A percentile compares a stretch with the other conserved stretches of the same genome.
Conservation (phyloP, 805 yeast genomes). For the Candida germanica region DNA sequence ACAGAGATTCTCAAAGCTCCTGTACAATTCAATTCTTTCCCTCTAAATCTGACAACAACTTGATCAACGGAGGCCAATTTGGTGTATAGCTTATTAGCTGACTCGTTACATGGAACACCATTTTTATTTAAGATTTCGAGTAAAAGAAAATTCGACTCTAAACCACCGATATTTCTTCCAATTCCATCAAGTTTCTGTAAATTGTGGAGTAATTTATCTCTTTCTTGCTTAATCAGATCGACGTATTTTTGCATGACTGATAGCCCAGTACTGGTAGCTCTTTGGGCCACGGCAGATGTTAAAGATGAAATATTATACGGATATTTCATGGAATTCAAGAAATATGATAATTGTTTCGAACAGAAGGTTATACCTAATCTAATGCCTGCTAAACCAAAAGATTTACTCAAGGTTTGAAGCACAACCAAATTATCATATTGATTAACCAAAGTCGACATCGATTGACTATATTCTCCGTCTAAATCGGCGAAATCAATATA, state of each 20-base stretch:
- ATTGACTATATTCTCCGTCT: conserved; percentile 23
- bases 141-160: conserved; percentile 82
- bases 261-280: conserved; percentile 66
- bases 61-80: conserved; percentile 66
- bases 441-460: conserved; percentile 75
- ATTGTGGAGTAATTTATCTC: conserved; percentile 49
- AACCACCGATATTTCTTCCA: conserved; percentile 76
- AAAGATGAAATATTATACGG: conserved; percentile 90
- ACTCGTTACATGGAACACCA: conserved; percentile 63
- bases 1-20: conserved; percentile 87
- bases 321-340: conserved; percentile 88
- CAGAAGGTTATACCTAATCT: conserved; percentile 82
- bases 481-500: conserved; percentile 73
- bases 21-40: conserved; percentile 80
- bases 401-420: conserved; percentile 87
- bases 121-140: conserved; percentile 61
- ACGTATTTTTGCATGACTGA: conserved; percentile 56
- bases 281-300: conserved; percentile 69
- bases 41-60: conserved; percentile 90
- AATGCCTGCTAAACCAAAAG: conserved; percentile 95
- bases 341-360: conserved; percentile 53
- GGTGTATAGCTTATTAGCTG: conserved; percentile 66
- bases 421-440: conserved; percentile 81
- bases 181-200: conserved; percentile 59
- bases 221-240: conserved; percentile 49